Evolutionary conservation across 2,329 filamentous ascomycete species (phyloP).

Genomic region (Botryotinia globosa): DNA sequence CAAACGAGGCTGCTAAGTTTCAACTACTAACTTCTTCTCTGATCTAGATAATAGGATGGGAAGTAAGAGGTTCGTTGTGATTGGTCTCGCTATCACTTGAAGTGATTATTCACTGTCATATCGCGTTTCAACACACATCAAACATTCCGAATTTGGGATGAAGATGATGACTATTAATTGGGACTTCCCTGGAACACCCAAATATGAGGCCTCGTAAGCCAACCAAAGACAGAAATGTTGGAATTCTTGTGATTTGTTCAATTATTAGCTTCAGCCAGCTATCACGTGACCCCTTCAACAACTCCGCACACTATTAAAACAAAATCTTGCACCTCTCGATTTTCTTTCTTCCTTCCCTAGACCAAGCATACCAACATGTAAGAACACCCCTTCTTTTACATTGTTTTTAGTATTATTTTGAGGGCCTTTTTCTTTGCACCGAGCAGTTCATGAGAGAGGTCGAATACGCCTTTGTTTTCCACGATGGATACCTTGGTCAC

Average conservation of each 20-base stretch:
- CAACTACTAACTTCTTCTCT: fast-evolving
- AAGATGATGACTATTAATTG: fast-evolving
- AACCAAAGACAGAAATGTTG: neutral
- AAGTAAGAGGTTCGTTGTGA: neutral
- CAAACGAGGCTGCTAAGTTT: neutral
- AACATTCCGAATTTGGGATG: neutral
- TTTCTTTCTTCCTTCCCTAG: neutral
- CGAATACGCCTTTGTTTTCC: neutral
- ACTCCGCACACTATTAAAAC: neutral
- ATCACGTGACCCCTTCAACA: neutral
- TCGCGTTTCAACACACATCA: neutral
- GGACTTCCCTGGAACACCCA: fast-evolving
- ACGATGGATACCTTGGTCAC: neutral
- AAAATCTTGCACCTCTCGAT: neutral
- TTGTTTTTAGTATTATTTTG: neutral
- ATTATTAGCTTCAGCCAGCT: fast-evolving
- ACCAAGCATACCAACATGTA: neutral
- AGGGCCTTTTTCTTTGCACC: neutral
- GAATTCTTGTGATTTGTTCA: neutral
- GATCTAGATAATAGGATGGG: neutral
- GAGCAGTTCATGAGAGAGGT: neutral
- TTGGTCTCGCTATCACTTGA: neutral
- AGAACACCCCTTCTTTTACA: neutral
- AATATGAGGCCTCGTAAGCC: neutral
- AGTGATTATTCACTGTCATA: neutral